Conservation (phyloP, 345 rosid species). For the Isatis tinctoria region DNA sequence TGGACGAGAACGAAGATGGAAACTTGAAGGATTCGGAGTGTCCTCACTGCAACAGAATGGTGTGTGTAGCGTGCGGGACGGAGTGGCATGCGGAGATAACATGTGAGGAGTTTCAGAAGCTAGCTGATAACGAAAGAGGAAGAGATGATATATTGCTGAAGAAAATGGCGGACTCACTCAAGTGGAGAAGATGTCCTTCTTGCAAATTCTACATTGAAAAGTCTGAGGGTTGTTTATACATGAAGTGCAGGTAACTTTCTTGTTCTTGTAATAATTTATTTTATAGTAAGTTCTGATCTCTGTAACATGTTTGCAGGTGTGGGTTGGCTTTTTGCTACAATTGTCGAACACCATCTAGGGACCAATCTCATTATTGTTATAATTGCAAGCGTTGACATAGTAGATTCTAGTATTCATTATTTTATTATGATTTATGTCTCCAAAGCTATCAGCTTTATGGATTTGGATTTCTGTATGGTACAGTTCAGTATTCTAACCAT, state of each 20-base stretch:
- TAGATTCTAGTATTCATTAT: background rate
- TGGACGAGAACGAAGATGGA: constrained; percentile 27
- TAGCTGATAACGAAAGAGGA: constrained; percentile 40
- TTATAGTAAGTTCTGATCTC: background rate
- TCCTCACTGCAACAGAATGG: constrained; percentile 44
- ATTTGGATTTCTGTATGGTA: background rate
- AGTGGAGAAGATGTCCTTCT: constrained; percentile 46
- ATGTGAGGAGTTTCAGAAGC: constrained; percentile 39
- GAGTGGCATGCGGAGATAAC: constrained; percentile 49
- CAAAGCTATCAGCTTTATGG: background rate
- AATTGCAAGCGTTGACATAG: constrained; percentile 3
- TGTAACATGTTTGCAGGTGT: constrained; percentile 31
- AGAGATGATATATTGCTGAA: constrained; percentile 41
- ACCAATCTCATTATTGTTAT: constrained; percentile 9
- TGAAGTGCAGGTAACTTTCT: constrained; percentile 46
- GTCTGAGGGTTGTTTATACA: constrained; percentile 38
- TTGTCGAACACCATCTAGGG: constrained; percentile 23
- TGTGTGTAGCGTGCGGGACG: constrained; percentile 43
- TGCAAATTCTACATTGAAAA: constrained; percentile 46
- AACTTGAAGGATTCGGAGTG: constrained; percentile 37
- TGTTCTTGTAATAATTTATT: background rate
- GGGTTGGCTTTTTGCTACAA: constrained; percentile 45
- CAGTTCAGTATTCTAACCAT: background rate
- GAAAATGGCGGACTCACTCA: constrained; percentile 40
- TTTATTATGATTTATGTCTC: background rate